Evolutionary conservation across 495 filamentous ascomycete genomes (phyloP).

Genomic region (Geopyxis carbonaria): DNA sequence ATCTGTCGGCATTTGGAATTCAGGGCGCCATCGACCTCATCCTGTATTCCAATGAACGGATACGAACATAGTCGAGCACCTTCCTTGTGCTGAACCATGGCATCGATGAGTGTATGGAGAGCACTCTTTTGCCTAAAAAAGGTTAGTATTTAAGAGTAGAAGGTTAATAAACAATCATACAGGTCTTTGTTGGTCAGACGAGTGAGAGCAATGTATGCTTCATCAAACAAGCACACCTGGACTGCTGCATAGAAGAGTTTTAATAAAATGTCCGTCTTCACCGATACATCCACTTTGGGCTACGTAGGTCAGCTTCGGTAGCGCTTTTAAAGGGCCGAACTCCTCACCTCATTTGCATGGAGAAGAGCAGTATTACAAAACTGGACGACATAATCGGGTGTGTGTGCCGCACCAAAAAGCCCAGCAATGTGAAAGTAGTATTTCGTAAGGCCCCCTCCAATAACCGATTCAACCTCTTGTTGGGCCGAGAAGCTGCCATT

Average conservation of each 20-base stretch:
- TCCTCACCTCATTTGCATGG: slow-evolving; percentile 27
- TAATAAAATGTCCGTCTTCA: slow-evolving; percentile 50
- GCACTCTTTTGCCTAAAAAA: slow-evolving; percentile 30
- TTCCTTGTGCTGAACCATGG: slow-evolving; percentile 50
- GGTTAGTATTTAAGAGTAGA: not conserved
- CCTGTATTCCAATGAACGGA: slow-evolving; percentile 58
- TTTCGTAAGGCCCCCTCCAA: slow-evolving; percentile 46
- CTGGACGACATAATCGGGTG: slow-evolving; percentile 62
- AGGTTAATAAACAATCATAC: slow-evolving; percentile 26
- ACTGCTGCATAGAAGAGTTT: slow-evolving; percentile 70
- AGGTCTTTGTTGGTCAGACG: slow-evolving; percentile 51
- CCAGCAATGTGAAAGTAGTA: slow-evolving; percentile 77
- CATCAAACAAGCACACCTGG: slow-evolving; percentile 56
- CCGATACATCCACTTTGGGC: too few relatives aligned
- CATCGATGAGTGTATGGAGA: slow-evolving; percentile 47
- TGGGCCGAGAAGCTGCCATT: not conserved
- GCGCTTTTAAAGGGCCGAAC: slow-evolving; percentile 15
- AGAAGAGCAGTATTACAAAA: slow-evolving; percentile 60
- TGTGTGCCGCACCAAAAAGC: slow-evolving; percentile 60
- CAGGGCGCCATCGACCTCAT: slow-evolving; percentile 61
- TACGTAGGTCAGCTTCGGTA: slow-evolving; percentile 2
- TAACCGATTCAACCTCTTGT: slow-evolving; percentile 10
- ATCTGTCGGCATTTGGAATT: slow-evolving; percentile 41
- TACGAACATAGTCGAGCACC: slow-evolving; percentile 53
- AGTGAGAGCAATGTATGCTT: slow-evolving; percentile 63